Conservation (phyloP, 768 basidiomycete genomes). For the Plicaturopsis crispa region DNA sequence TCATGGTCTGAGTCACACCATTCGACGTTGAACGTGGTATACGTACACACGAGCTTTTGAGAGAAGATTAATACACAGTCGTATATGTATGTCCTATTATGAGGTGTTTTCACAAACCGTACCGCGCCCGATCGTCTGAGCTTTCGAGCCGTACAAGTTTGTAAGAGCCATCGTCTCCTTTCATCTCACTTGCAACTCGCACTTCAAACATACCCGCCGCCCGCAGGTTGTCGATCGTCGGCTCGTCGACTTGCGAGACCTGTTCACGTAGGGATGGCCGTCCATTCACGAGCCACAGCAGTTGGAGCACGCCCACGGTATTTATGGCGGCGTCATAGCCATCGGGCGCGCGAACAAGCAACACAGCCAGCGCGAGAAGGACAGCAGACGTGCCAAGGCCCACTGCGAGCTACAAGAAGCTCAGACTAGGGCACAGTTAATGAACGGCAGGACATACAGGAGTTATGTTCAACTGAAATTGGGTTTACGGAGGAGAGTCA, state of each 20-base stretch:
- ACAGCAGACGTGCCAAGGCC: constrained; percentile 1
- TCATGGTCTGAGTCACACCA: too few species aligned
- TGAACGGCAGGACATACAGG: constrained; percentile 1
- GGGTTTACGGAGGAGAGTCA: not conserved
- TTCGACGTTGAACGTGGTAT: too few species aligned
- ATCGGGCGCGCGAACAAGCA: not conserved
- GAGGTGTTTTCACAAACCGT: constrained; percentile 59
- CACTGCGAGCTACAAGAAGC: not conserved
- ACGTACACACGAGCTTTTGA: too few species aligned
- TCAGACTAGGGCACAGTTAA: too few species aligned
- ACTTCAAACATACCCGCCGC: constrained; percentile 30
- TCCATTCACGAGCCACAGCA: constrained; percentile 5
- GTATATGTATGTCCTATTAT: too few species aligned
- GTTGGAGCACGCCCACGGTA: constrained; percentile 2
- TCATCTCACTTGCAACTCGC: not conserved
- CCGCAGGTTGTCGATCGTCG: constrained; percentile 76
- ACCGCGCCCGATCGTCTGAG: constrained; percentile 51
- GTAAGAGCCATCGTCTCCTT: too few species aligned
- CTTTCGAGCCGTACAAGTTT: constrained; percentile 34
- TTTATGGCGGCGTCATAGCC: not conserved
- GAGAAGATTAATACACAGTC: too few species aligned
- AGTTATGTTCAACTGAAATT: constrained; percentile 1
- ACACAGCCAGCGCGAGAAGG: not conserved
- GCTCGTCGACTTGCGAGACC: constrained; percentile 55
- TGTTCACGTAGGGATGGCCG: not conserved